These are phyloP conservation scores for Paraurostyla sp. DNA, from an alignment of 73 alveolate genomes.

Conservation along the genomic window DNA sequence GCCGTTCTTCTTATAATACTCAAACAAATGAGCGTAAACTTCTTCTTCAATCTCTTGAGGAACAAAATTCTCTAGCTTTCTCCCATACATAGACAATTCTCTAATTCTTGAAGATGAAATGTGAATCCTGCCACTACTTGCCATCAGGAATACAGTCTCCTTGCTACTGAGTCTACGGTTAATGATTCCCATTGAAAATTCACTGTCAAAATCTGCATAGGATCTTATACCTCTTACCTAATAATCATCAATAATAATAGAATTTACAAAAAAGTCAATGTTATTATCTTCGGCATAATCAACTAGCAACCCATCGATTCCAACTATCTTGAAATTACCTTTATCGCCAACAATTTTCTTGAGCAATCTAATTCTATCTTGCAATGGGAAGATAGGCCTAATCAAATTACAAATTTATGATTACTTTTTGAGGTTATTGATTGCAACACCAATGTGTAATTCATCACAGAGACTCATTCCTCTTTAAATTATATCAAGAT, in stretches of 20 bases:
- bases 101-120: conserved; percentile 65
- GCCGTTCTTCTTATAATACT: conserved; percentile 20
- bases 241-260: neutral
- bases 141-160: conserved; percentile 70
- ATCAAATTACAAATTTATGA: too few relatives aligned
- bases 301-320: conserved; percentile 58
- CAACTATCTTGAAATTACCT: conserved; percentile 17
- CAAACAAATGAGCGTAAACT: conserved; percentile 62
- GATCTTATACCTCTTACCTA: conserved; percentile 69
- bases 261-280: conserved; percentile 54
- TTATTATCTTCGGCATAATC: conserved; percentile 49
- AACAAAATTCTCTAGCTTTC: conserved; percentile 69
- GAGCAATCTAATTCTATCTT: conserved; percentile 59
- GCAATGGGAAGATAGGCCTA: conserved; percentile 61
- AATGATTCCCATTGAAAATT: conserved; percentile 63
- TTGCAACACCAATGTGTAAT: conserved; percentile 58
- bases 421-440: conserved; percentile 41
- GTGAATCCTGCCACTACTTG: conserved; percentile 62
- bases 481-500: conserved; percentile 70
- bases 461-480: conserved; percentile 67
- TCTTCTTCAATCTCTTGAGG: conserved; percentile 74
- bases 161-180: conserved; percentile 49
- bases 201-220: conserved; percentile 68
- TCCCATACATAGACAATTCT: conserved; percentile 62
- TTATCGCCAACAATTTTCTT: conserved; percentile 52